Percentiles rank a stretch among this genome's conserved stretches.
phyloP scores from a whole-genome alignment of 495 filamentous ascomycete species.

The Aspergillus egyptiacus region DNA sequence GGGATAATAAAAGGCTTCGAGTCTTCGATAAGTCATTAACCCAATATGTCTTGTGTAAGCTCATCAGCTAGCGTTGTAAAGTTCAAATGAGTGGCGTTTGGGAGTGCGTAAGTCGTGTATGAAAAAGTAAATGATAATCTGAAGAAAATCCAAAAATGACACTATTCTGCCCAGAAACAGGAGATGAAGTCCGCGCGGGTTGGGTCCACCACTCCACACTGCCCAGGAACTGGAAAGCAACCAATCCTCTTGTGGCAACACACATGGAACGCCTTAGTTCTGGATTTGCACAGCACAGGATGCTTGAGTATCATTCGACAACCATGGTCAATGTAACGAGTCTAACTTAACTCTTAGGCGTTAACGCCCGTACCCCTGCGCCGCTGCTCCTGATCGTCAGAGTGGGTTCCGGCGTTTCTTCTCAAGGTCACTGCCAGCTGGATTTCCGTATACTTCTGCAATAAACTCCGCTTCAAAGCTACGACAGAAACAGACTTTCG shows the following conservation, averaged over 20 bases:
- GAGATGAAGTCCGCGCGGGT: no score
- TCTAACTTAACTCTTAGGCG: no score
- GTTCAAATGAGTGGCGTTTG: constrained; percentile 3
- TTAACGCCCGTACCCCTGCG: background rate
- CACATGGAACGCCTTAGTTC: constrained; percentile 6
- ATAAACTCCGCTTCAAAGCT: background rate
- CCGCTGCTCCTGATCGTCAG: constrained; percentile 1
- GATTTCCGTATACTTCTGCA: background rate
- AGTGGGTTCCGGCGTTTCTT: constrained; percentile 2
- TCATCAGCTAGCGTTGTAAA: constrained; percentile 4
- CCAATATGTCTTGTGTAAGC: background rate
- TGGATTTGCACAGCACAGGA: constrained; percentile 8
- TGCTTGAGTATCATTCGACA: constrained; percentile 3
- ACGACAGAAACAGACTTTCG: background rate
- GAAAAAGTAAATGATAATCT: constrained; percentile 2
- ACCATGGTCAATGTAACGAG: constrained; percentile 6
- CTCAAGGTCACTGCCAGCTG: background rate
- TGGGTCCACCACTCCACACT: no score
- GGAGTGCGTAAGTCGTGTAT: constrained; percentile 3
- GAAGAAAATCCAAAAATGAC: constrained; percentile 5
- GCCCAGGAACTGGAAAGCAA: constrained; percentile 5
- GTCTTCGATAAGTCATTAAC: constrained; percentile 17
- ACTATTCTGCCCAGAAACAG: background rate
- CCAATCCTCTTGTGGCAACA: constrained; percentile 14
- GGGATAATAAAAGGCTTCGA: constrained; percentile 8